phyloP scores from a whole-genome alignment of 768 basidiomycete genomes.

The Auricularia cornea region DNA sequence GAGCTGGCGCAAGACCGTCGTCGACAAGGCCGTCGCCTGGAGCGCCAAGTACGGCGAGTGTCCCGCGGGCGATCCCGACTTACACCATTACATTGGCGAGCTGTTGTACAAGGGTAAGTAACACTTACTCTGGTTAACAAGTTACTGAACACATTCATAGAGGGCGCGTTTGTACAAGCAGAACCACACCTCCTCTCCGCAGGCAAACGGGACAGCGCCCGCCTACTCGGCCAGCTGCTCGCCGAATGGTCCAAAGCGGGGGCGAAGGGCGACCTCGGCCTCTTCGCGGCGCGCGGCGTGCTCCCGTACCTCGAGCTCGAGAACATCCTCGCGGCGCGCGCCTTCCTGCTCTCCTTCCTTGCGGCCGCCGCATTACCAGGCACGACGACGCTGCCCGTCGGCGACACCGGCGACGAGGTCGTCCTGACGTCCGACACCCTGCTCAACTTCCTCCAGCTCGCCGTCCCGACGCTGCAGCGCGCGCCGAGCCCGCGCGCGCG shows the following conservation, averaged over 20 bases:
- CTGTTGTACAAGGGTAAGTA: slow-evolving; percentile 69
- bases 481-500: slow-evolving; percentile 37
- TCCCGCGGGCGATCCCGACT: slow-evolving; percentile 78
- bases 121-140: neutral
- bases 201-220: slow-evolving; percentile 83
- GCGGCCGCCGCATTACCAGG: slow-evolving; percentile 30
- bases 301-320: slow-evolving; percentile 85
- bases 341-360: slow-evolving; percentile 58
- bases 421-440: slow-evolving; percentile 58
- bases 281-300: slow-evolving; percentile 77
- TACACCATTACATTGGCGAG: slow-evolving; percentile 89
- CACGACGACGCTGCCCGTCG: slow-evolving; percentile 38
- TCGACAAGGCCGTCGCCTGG: slow-evolving; percentile 87
- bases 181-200: slow-evolving; percentile 79
- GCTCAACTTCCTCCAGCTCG: slow-evolving; percentile 87
- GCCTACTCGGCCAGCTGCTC: slow-evolving; percentile 79
- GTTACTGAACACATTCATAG: slow-evolving; percentile 30
- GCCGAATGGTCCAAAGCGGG: slow-evolving; percentile 52
- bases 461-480: slow-evolving; percentile 80
- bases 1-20: slow-evolving; percentile 84
- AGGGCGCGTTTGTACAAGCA: slow-evolving; percentile 64
- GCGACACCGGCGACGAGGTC: slow-evolving; percentile 48
- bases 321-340: slow-evolving; percentile 85
- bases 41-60: slow-evolving; percentile 66
- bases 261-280: slow-evolving; percentile 45